These are phyloP conservation scores for Colletotrichum caudatum DNA, from an alignment of 2,329 filamentous ascomycete species.

Conservation along the genomic window DNA sequence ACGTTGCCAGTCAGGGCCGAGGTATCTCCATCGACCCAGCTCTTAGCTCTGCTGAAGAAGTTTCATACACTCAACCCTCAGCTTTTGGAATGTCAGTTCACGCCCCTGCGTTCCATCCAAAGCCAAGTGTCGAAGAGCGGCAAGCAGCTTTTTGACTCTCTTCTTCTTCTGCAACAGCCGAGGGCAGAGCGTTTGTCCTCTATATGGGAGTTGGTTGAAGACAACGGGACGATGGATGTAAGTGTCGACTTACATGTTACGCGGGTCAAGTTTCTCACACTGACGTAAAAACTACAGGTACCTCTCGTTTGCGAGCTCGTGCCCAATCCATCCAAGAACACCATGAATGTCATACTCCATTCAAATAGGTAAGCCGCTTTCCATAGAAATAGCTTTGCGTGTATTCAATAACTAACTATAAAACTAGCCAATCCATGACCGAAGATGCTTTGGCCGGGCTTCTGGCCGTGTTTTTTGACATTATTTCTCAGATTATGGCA, in stretches of 20 bases:
- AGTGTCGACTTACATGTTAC: conserved; percentile 44
- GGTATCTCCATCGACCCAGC: conserved; percentile 60
- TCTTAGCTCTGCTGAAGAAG: conserved; percentile 67
- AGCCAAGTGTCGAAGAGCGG: conserved; percentile 56
- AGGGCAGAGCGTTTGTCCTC: conserved; percentile 65
- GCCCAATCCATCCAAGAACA: conserved; percentile 65
- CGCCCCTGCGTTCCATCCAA: conserved; percentile 79
- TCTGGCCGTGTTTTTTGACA: conserved; percentile 1
- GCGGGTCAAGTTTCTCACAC: no score
- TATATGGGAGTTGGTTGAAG: conserved; percentile 69
- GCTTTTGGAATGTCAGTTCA: conserved; percentile 77
- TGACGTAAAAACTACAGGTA: conserved; percentile 54
- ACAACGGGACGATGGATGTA: conserved; percentile 76
- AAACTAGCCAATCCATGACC: conserved; percentile 7
- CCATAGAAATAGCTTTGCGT: conserved; percentile 9
- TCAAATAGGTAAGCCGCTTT: conserved; percentile 60
- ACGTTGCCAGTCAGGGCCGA: conserved; percentile 79
- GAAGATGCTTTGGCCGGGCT: not conserved
- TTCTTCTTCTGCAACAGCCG: conserved; percentile 82
- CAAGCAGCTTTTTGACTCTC: conserved; percentile 78
- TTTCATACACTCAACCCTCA: conserved; percentile 73
- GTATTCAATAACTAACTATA: not conserved
- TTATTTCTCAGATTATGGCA: conserved; percentile 32
- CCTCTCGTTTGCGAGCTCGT: conserved; percentile 82
- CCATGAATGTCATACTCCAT: conserved; percentile 71